phyloP scores from a whole-genome alignment of 306 rosid species.

The Bauhinia variegata region DNA sequence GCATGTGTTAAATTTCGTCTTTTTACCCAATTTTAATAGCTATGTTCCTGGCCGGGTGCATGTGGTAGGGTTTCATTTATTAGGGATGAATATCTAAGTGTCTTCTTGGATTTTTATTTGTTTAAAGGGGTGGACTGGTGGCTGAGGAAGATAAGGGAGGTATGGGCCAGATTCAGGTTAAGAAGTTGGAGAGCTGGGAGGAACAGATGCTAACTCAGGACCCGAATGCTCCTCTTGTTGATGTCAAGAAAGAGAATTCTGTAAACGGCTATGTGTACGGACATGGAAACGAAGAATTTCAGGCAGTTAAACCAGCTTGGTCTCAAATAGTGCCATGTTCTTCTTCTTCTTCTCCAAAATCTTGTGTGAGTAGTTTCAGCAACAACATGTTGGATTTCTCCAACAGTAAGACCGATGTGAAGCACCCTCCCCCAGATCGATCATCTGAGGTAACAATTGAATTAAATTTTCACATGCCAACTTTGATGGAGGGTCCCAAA shows the following conservation, averaged over 20 bases:
- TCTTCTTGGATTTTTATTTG: background rate
- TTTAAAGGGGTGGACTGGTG: slow-evolving; percentile 67
- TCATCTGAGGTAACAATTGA: slow-evolving; percentile 71
- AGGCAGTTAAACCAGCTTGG: slow-evolving; percentile 50
- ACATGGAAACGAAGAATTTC: slow-evolving; percentile 56
- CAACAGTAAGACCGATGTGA: slow-evolving; percentile 50
- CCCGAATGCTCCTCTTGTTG: slow-evolving; percentile 48
- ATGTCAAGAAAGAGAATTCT: slow-evolving; percentile 68
- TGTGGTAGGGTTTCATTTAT: slow-evolving; percentile 13
- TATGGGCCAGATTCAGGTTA: slow-evolving; percentile 54
- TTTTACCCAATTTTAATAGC: no score
- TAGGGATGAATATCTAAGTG: slow-evolving; percentile 2
- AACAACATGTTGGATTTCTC: slow-evolving; percentile 88
- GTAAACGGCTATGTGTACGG: slow-evolving; percentile 61
- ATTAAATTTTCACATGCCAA: no score
- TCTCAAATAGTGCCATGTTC: slow-evolving; percentile 56
- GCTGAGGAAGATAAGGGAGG: slow-evolving; percentile 64
- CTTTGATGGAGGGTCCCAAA: background rate
- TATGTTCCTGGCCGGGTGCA: no score
- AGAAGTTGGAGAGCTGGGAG: slow-evolving; percentile 74
- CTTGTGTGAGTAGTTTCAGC: slow-evolving; percentile 77
- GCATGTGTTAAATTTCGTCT: no score
- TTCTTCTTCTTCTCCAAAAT: slow-evolving; percentile 63
- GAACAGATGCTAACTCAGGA: slow-evolving; percentile 57
- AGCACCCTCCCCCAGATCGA: slow-evolving; percentile 63